Base-by-base conservation (phyloP, 768 basidiomycete species). In the Tylopilus cervinicoccineus region DNA sequence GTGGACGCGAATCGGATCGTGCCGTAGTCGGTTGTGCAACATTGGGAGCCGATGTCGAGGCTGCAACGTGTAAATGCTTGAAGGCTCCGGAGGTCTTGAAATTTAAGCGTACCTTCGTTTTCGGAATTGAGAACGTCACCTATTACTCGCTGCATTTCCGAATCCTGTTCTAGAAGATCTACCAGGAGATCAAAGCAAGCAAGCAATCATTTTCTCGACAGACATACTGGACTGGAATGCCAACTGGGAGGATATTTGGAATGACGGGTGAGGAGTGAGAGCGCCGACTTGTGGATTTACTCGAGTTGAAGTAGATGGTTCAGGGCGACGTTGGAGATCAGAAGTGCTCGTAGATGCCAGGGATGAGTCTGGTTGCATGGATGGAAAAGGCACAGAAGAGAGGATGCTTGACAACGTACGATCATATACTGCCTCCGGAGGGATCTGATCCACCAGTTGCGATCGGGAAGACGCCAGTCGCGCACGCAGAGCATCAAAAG, bases 141-240 rank as follows among this genome's bases (percentile, higher is more conserved):
- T 58, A 88, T 77, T 10, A 73, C 79, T 44, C 76, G 74, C 45
- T 80, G 81, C 86, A 88, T 87, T 56, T 83, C 83, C 3, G 84
- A 83, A 56, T 88, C 81, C 47, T 78, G 75, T 19, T 86, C 83
- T 47, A 87, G 63, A 14, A 86, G 70, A 68, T 87, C 84, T 87
- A 50, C 38, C 12, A 6, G 27, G 32, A 26, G 28, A 38, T 56
- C 20, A 54, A 50, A 42, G 22, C 36, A 36, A 43, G 7, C 22
- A 52, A 31, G 7, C 4, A 19, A 1, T 16, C n/a, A 36, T 40
- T 38, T 14, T 27, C 27, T 14, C 17, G 13, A 22, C 27, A 43
- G 43, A 65, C 75, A 54, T 59, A 84, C 85, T 83, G 9, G 84
- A 80, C 56, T 81, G 77, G 47, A 66, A 75, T 38, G 71, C 60